A percentile compares a stretch with the other conserved stretches of the same genome.
These are phyloP conservation scores for Scheffersomyces coipomensis DNA, from an alignment of 805 yeast genomes.

Conservation along the genomic window DNA sequence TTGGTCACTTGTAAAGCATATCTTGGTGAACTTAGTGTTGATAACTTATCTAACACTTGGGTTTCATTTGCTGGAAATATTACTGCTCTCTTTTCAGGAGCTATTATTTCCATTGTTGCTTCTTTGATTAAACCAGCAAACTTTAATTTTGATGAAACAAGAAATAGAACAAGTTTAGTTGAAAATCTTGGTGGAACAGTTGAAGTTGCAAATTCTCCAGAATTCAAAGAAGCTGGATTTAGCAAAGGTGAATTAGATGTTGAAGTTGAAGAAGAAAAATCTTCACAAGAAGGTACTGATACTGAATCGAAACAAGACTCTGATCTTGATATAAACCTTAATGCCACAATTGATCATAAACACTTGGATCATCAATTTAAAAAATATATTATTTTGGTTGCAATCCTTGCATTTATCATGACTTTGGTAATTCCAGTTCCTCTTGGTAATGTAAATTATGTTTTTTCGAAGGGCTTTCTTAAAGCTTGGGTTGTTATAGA, in stretches of 20 bases:
- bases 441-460: conserved; percentile 30
- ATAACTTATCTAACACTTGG: conserved; percentile 30
- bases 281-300: conserved; percentile 1
- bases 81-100: conserved; percentile 36
- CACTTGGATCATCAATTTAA: conserved; percentile 27
- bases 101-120: conserved; percentile 25
- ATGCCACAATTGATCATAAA: conserved; percentile 19
- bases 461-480: conserved; percentile 28
- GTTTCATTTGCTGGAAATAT: conserved; percentile 44
- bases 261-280: not conserved
- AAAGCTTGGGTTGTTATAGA: conserved; percentile 27
- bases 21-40: conserved; percentile 34
- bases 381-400: conserved; percentile 21
- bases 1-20: conserved; percentile 32
- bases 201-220: not conserved
- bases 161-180: conserved; percentile 28
- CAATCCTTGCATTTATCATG: conserved; percentile 17
- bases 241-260: not conserved
- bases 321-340: conserved; percentile 18
- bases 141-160: conserved; percentile 31
- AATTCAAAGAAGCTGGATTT: not conserved
- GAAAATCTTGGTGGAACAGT: conserved; percentile 1
- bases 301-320: not conserved
- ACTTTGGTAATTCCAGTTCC: conserved; percentile 33
- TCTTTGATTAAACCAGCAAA: conserved; percentile 38